Conservation (phyloP, 2,329 filamentous ascomycete species). For the Botrytis medusae region DNA sequence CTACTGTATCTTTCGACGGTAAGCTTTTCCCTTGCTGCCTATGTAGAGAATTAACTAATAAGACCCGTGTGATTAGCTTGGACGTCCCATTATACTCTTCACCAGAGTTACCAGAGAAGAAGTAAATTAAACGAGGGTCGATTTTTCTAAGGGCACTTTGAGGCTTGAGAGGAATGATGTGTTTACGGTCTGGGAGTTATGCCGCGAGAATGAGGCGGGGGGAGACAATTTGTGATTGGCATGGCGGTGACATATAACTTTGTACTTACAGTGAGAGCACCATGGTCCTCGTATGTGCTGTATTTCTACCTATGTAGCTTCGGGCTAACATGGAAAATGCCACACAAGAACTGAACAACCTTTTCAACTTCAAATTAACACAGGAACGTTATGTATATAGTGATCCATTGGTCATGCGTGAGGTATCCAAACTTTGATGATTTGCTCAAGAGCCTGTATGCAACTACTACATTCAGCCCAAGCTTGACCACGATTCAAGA, state of each 20-base stretch:
- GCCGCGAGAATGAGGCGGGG: not conserved
- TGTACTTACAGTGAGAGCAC: not conserved
- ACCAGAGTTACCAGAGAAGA: not conserved
- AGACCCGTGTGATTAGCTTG: not conserved
- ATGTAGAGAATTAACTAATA: not conserved
- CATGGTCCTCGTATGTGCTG: not conserved
- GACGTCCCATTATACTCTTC: rapidly evolving
- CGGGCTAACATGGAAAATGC: rapidly evolving
- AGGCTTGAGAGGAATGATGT: not conserved
- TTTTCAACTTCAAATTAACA: not conserved
- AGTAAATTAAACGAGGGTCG: not conserved
- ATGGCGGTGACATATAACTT: no score
- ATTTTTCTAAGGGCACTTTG: rapidly evolving
- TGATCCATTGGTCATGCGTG: no score
- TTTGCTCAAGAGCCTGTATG: no score
- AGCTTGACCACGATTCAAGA: not conserved
- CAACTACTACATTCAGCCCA: no score
- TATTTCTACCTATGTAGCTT: not conserved
- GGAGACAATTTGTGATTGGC: no score
- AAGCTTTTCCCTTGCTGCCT: not conserved
- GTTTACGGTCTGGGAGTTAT: not conserved
- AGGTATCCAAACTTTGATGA: no score
- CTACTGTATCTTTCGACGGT: not conserved
- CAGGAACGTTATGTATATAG: not conserved
- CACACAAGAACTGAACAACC: not conserved